Conservation (phyloP, 1,284 basidiomycete genomes). For the Cutaneotrichosporon sp. region DNA sequence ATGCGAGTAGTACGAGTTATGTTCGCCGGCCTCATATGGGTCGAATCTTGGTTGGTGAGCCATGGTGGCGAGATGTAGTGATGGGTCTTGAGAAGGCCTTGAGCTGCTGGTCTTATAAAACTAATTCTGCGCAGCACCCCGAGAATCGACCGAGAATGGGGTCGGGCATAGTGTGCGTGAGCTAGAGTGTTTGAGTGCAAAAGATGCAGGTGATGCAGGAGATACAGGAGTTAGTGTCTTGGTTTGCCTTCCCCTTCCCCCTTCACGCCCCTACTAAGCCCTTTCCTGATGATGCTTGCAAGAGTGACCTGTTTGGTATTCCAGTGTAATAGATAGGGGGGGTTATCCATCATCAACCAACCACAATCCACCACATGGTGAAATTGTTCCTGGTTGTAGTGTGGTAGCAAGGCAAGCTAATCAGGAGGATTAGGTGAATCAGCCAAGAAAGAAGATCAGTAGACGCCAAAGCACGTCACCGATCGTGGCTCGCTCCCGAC, state of each 20-base stretch:
- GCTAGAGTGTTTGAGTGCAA: neutral
- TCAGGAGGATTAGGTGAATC: too few relatives aligned
- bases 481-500: neutral
- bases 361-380: neutral
- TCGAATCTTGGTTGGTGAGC: neutral
- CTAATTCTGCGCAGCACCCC: neutral
- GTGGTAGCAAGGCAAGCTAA: too few relatives aligned
- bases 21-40: neutral
- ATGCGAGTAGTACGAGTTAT: neutral
- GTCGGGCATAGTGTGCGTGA: neutral
- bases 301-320: neutral
- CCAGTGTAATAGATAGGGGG: neutral
- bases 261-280: neutral
- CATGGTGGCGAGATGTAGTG: neutral
- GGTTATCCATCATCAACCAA: neutral
- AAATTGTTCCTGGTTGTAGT: neutral
- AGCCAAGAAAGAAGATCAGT: neutral
- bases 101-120: neutral
- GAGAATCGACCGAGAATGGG: neutral
- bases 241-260: neutral
- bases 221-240: neutral
- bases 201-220: neutral
- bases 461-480: neutral
- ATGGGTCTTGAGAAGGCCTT: neutral
- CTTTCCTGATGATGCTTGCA: neutral